Conservation (phyloP, 2,329 filamentous ascomycete genomes). For the Phyllosticta paracitricarpa region DNA sequence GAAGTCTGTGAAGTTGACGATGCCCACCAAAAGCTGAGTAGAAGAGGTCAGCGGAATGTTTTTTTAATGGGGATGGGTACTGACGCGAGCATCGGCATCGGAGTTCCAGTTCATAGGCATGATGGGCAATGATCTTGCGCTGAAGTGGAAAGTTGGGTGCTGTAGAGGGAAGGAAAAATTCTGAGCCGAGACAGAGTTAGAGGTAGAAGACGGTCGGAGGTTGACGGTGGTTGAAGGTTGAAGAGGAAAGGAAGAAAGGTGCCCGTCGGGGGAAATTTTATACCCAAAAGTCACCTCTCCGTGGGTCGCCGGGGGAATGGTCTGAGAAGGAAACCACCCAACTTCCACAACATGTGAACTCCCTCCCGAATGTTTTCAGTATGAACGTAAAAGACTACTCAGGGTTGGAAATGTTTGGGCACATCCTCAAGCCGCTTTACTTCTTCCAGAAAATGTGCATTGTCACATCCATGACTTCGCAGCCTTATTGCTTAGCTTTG, state of each 20-base stretch:
- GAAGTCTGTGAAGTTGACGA: not conserved
- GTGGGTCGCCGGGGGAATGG: too few relatives aligned
- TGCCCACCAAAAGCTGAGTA: not conserved
- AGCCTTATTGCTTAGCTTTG: too few relatives aligned
- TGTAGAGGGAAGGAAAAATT: not conserved
- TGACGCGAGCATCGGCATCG: not conserved
- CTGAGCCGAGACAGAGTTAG: too few relatives aligned
- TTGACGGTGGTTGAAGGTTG: not conserved
- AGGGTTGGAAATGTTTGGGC: too few relatives aligned
- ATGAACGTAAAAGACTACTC: too few relatives aligned
- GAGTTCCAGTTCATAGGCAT: not conserved
- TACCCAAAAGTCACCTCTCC: too few relatives aligned
- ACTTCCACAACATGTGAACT: too few relatives aligned
- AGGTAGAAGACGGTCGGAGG: not conserved
- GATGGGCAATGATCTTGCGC: not conserved
- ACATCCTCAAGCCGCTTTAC: too few relatives aligned
- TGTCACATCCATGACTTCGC: too few relatives aligned
- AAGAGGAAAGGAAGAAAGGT: not conserved
- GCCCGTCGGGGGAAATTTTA: not conserved
- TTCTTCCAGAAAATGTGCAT: too few relatives aligned
- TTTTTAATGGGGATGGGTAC: not conserved
- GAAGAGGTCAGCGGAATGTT: not conserved
- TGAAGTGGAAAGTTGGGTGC: not conserved
- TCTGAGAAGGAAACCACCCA: too few relatives aligned
- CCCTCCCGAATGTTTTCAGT: too few relatives aligned